Evolutionary conservation across 768 basidiomycete species (phyloP).

Genomic region (Paxillus rubicundulus): DNA sequence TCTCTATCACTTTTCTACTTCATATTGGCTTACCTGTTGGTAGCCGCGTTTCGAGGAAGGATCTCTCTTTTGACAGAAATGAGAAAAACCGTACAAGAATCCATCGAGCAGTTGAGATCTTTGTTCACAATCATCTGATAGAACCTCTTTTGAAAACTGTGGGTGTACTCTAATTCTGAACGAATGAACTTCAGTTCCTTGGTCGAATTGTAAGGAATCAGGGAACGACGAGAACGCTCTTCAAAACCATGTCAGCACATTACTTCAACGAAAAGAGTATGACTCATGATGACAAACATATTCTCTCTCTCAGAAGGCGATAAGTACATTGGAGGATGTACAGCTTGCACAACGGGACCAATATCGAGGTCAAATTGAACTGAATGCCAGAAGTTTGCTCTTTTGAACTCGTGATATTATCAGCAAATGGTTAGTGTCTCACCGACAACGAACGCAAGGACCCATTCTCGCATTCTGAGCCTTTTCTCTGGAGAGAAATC

Average conservation of each 20-base stretch:
- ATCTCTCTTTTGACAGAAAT: conserved; percentile 74
- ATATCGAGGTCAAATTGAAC: conserved; percentile 89
- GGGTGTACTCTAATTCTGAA: conserved; percentile 73
- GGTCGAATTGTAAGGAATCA: conserved; percentile 81
- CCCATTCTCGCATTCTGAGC: conserved; percentile 60
- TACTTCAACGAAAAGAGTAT: background rate
- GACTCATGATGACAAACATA: conserved; percentile 48
- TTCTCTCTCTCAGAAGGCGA: conserved; percentile 73
- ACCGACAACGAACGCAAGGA: conserved; percentile 66
- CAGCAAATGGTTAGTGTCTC: conserved; percentile 18
- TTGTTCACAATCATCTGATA: conserved; percentile 21
- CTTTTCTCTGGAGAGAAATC: conserved; percentile 47
- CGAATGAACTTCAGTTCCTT: conserved; percentile 81
- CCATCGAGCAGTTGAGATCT: conserved; percentile 51
- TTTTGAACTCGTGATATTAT: background rate
- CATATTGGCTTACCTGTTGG: conserved; percentile 53
- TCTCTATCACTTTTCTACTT: background rate
- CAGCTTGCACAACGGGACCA: conserved; percentile 72
- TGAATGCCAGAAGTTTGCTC: conserved; percentile 24
- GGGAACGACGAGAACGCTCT: conserved; percentile 94
- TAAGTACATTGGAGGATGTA: conserved; percentile 67
- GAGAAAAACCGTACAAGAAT: conserved; percentile 73
- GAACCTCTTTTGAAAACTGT: conserved; percentile 16
- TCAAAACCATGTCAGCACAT: conserved; percentile 5
- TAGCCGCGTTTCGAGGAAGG: conserved; percentile 71